Conservation (phyloP, 2,329 filamentous ascomycete species). For the Pseudocercospora eumusae region DNA sequence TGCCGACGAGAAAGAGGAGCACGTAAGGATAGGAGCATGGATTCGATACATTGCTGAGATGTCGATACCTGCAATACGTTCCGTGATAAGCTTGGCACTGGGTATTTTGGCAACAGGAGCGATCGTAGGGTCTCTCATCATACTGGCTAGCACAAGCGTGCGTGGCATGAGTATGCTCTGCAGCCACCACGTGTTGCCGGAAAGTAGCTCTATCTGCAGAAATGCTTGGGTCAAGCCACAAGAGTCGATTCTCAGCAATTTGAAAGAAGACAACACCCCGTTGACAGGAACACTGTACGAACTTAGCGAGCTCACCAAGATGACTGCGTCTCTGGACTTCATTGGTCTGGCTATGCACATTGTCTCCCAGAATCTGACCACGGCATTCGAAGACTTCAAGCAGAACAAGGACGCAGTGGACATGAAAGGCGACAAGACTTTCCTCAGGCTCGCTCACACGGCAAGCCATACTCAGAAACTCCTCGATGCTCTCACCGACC, state of each 20-base stretch:
- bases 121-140: conserved; percentile 8
- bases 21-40: neutral
- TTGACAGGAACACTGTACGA: conserved; percentile 13
- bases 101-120: neutral
- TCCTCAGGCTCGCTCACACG: neutral
- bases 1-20: conserved; percentile 4
- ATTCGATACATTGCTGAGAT: neutral
- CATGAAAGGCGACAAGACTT: neutral
- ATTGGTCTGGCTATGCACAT: conserved; percentile 17
- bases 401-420: neutral
- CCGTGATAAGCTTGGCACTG: neutral
- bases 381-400: conserved; percentile 7
- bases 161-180: conserved; percentile 8
- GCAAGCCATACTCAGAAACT: conserved; percentile 4
- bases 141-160: conserved; percentile 4
- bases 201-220: conserved; percentile 1
- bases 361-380: conserved; percentile 15
- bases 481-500: conserved; percentile 14
- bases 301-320: conserved; percentile 13
- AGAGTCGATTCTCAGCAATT: neutral
- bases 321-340: conserved; percentile 16
- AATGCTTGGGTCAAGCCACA: conserved; percentile 8
- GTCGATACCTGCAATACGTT: neutral
- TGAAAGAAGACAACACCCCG: conserved; percentile 6
- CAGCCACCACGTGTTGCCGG: neutral